Base-by-base conservation (phyloP, 1,284 basidiomycete species). In the Phylloboletellus chloephorus region DNA sequence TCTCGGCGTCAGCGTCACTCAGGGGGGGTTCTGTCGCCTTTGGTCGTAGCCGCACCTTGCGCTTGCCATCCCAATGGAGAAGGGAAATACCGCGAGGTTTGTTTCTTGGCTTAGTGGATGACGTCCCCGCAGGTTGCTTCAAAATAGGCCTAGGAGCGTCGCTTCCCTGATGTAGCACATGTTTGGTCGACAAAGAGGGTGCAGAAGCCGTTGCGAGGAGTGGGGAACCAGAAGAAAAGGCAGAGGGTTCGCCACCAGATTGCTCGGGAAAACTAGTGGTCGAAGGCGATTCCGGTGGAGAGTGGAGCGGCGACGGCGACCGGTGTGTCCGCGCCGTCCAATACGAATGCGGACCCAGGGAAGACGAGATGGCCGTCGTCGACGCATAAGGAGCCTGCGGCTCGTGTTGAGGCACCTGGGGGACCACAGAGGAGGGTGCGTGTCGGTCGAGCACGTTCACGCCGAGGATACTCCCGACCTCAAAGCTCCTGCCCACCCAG, bases 401-500 rank as follows among this genome's bases (percentile, higher is more conserved):
- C 17, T 43, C 37, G 5, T 28, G 39, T 25, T 29, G 54, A 7
- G 38, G 31, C 2, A n/a, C 23, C 26, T 44, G 42, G 4, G 44
- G 37, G 12, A 22, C 35, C 16, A 25, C 35, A 10, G 31, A 20
- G 2, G 39, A 34, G 10, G 40, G 39, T 2, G 47, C 38, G 19
- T 48, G 49, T 23, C n/a, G 30, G 34, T 55, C 46, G 25, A 61
- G 61, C 26, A 65, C 45, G 36, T 44, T 56, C 28, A 61, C 59
- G 12, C 63, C 63, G 22, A 61, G 52, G 36, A 61, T 49, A 13
- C 73, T 71, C 3, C 86, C 87, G 29, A 89, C 68, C 52, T 87
- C 81, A 51, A 89, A 89, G 42, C 77, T 84, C 12, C 67, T 69
- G 20, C 86, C 84, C 17, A 85, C 70, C 87, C 86, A 88, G 30